Conservation (phyloP, 139 green algal genomes). For the Chlorella sp. region DNA sequence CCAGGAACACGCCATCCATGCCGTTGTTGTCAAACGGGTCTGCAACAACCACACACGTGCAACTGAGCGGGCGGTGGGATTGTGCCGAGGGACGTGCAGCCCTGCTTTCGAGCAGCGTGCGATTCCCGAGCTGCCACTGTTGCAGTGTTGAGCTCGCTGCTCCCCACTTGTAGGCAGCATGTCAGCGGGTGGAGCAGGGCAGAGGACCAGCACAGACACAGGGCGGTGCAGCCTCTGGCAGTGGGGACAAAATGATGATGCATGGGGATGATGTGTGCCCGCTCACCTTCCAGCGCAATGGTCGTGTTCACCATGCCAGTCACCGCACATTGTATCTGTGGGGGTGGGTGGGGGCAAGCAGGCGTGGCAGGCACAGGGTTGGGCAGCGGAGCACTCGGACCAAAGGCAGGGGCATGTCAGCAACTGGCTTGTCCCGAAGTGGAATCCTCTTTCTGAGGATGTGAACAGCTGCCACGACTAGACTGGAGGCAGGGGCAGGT, state of each 20-base stretch:
- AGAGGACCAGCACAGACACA: not conserved
- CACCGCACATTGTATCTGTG: slow-evolving; percentile 53
- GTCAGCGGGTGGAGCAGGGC: not conserved
- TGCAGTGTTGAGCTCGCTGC: not conserved
- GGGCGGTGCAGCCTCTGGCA: not conserved
- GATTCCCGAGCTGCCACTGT: not conserved
- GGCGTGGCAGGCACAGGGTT: not conserved
- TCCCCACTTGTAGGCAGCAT: not conserved
- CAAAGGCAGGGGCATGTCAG: too few species aligned
- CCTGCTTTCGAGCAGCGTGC: not conserved
- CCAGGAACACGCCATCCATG: slow-evolving; percentile 65
- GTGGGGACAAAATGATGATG: not conserved
- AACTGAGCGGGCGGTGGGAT: too few species aligned
- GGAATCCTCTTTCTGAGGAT: too few species aligned
- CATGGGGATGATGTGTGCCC: not conserved
- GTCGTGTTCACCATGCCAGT: slow-evolving; percentile 58
- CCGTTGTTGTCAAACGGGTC: slow-evolving; percentile 72
- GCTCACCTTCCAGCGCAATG: slow-evolving; percentile 55
- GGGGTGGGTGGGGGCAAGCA: not conserved
- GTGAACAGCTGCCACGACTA: too few species aligned
- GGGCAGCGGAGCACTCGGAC: not conserved
- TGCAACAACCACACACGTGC: not conserved
- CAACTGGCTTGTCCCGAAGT: too few species aligned
- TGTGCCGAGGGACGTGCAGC: not conserved
- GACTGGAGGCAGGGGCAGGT: too few species aligned